Base-by-base conservation (phyloP, 345 rosid genomes). In the Garcia nutans region DNA sequence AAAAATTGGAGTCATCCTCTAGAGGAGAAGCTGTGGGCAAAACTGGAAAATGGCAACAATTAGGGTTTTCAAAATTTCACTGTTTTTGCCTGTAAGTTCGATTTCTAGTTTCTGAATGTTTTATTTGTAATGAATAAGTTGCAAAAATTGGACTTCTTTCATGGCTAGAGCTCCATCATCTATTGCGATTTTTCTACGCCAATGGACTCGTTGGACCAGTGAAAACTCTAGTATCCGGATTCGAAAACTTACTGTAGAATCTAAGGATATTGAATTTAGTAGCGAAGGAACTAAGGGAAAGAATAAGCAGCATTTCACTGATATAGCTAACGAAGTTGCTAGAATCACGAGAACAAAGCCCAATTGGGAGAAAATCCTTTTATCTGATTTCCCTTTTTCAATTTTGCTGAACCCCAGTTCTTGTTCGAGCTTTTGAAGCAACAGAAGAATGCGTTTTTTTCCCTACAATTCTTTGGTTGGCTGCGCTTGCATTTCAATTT, bases 391-490 rank as follows among this genome's bases (percentile, higher is more conserved):
- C 72, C 89, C 92, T 1, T 86, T 69, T 83, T 88, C 76, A 76
- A 80, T 82, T 88, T 89, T 69, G 71, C 84, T 17, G 87, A 87
- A 62, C 90, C 91, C 47, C 45, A 56, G 54, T 88, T 92, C 79
- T 82, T 90, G 65, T 65, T 72, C 3, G 84, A 87, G 80, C 5
- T 92, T 23, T 68, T 87, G 84, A 83, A 73, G 74, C 82, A 70
- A 55, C 95, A 90, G 79, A 86, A 68, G 60, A 89, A 87, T 77
- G 86, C 82, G 59, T 28, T 89, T 78, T 78, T 87, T 2, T 84
- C 90, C n/a, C 15, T 88, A 11, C 76, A 82, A 63, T 89, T 88
- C 85, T 88, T 86, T 58, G 77, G 76, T 52, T 91, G 94, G 92
- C 63, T 88, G 76, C 79, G 77, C 26, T 85, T 84, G 0, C 72